Conservation (phyloP, 257 asterid species). For the Solanum verrucosum region DNA sequence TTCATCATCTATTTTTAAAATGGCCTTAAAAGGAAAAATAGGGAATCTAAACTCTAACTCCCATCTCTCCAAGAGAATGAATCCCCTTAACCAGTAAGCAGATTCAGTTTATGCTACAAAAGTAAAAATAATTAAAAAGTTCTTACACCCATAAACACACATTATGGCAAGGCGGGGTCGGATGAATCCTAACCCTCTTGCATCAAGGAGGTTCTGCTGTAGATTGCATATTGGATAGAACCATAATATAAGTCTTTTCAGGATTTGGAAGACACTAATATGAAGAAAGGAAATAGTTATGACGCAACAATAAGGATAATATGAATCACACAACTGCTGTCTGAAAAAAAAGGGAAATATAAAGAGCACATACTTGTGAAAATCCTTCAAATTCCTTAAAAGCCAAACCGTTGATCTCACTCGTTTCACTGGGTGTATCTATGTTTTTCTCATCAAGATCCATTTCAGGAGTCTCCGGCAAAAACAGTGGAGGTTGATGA, state of each 20-base stretch:
- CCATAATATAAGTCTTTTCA: not conserved
- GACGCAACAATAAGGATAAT: not conserved
- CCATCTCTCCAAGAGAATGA: not conserved
- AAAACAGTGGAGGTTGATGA: conserved; percentile 74
- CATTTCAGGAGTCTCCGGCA: conserved; percentile 54
- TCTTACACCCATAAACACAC: not conserved
- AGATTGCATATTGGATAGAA: not conserved
- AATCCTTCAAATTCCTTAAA: conserved; percentile 33
- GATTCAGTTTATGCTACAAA: not conserved
- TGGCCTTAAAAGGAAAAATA: not conserved
- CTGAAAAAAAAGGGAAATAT: not conserved
- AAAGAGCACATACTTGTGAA: conserved; percentile 40
- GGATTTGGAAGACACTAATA: not conserved
- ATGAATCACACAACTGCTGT: not conserved
- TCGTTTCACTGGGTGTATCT: conserved; percentile 26
- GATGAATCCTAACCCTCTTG: not conserved
- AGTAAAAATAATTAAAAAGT: not conserved
- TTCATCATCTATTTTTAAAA: not conserved
- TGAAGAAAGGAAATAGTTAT: not conserved
- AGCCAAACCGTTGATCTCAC: conserved; percentile 22
- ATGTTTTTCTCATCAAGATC: conserved; percentile 32
- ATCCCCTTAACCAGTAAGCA: not conserved
- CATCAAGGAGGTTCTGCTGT: not conserved
- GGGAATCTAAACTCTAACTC: not conserved
- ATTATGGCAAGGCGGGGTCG: not conserved